These are phyloP conservation scores for Trichoderma reesei DNA, from an alignment of 495 filamentous ascomycete species.

Conservation along the genomic window DNA sequence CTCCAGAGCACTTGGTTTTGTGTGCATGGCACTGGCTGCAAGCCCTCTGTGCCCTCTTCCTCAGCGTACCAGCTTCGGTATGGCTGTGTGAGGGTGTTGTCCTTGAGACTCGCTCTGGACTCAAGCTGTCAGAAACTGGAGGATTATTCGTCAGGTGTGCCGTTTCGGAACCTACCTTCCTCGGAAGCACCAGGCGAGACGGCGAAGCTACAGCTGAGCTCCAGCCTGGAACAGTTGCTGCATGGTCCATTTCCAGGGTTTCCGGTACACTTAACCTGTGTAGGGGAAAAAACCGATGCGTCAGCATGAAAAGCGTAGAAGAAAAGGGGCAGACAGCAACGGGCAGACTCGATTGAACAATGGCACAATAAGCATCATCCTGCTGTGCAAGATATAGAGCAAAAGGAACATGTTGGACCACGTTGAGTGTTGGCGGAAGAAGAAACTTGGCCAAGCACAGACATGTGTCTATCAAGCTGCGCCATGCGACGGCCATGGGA, in stretches of 20 bases:
- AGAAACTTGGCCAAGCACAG: background rate
- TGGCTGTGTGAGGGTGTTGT: conserved; percentile 14
- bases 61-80: conserved; percentile 15
- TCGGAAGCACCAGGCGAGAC: background rate
- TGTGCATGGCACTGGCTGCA: conserved; percentile 15
- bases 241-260: conserved; percentile 12
- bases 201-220: conserved; percentile 13
- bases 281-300: background rate
- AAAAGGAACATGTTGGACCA: background rate
- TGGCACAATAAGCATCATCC: background rate
- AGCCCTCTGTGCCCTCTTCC: conserved; percentile 14
- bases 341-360: background rate
- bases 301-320: background rate
- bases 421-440: too few species aligned
- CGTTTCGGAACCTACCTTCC: conserved; percentile 2
- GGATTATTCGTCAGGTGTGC: background rate
- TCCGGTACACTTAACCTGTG: conserved; percentile 13
- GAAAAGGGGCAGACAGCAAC: background rate
- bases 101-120: conserved; percentile 11
- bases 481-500: background rate
- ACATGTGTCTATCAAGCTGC: background rate
- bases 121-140: background rate
- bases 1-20: conserved; percentile 17
- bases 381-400: background rate
- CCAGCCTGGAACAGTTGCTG: conserved; percentile 14